Base-by-base conservation (phyloP, 768 basidiomycete genomes). In the Boletus reticuloceps region DNA sequence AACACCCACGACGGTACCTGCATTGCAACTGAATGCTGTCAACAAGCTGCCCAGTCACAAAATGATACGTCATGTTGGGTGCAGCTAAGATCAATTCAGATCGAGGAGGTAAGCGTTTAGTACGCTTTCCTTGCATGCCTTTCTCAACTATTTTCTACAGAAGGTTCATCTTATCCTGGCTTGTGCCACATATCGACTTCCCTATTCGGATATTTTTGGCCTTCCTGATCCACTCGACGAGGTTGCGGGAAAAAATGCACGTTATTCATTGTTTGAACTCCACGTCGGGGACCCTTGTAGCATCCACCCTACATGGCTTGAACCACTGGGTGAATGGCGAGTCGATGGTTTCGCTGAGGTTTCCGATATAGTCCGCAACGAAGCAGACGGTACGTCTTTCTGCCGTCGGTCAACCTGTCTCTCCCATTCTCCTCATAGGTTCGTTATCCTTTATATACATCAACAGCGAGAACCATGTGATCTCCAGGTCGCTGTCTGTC, bases 271-370 rank as follows among this genome's bases (percentile, higher is more conserved):
- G 47, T 70, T 69, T 49, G 54, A 70, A 50, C 61, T 69, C 27
- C 61, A 54, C 44, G 53, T 66, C 12, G 69, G 63, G 16, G 68
- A 69, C 19, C 13, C 50, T 36, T 49, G 58, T 20, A 32, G 46
- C 17, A 53, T 68, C 11, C 17, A 60, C 13, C 54, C 59, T 25
- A 56, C 68, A 14, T 64, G 60, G 27, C 73, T 88, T 1, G 74
- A 74, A 49, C 73, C 74, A 40, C 58, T 86, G 11, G 81, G 81
- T 8, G 79, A 83, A 44, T 86, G 84, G 82, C 63, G 75, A 22
- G 65, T 83, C 7, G 77, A 81, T 39, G 81, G 84, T 12, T 74
- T 75, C 14, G 71, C 77, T 0, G 69, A 71, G 47, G 76, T 76
- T 20, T 65, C 79, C 13, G 80, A 78, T 3, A 66, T 87, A 12